Evolutionary conservation across 2,329 filamentous ascomycete species (phyloP).

Genomic region (Rutstroemia sydowiana): DNA sequence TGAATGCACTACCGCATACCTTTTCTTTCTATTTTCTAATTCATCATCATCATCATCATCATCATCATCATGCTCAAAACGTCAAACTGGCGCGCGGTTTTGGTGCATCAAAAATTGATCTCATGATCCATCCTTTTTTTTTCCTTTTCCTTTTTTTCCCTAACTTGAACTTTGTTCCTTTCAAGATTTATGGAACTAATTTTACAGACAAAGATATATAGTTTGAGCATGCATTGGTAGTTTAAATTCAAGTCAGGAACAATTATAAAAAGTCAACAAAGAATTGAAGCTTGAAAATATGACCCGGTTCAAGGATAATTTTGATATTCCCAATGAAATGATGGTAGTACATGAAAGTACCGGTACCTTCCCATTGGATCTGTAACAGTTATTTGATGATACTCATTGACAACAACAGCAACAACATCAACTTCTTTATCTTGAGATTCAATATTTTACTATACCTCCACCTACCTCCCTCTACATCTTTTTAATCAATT

Average conservation of each 20-base stretch:
- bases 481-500: too few relatives aligned
- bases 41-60: not conserved
- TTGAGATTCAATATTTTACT: too few relatives aligned
- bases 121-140: slow-evolving; percentile 9
- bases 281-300: not conserved
- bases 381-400: too few relatives aligned
- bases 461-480: too few relatives aligned
- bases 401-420: too few relatives aligned
- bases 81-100: slow-evolving; percentile 6
- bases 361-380: too few relatives aligned
- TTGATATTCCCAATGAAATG: too few relatives aligned
- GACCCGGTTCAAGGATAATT: not conserved
- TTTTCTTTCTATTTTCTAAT: not conserved
- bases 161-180: not conserved
- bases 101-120: slow-evolving; percentile 5
- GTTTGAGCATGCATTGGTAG: not conserved
- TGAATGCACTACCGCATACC: not conserved
- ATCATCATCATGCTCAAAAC: not conserved
- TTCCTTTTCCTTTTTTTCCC: not conserved
- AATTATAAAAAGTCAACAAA: not conserved
- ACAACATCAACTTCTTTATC: too few relatives aligned
- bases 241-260: not conserved
- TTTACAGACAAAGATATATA: not conserved
- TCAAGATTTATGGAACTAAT: not conserved
- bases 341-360: too few relatives aligned